phyloP scores from a whole-genome alignment of 1,284 basidiomycete genomes.

The Kwoniella shivajii region DNA sequence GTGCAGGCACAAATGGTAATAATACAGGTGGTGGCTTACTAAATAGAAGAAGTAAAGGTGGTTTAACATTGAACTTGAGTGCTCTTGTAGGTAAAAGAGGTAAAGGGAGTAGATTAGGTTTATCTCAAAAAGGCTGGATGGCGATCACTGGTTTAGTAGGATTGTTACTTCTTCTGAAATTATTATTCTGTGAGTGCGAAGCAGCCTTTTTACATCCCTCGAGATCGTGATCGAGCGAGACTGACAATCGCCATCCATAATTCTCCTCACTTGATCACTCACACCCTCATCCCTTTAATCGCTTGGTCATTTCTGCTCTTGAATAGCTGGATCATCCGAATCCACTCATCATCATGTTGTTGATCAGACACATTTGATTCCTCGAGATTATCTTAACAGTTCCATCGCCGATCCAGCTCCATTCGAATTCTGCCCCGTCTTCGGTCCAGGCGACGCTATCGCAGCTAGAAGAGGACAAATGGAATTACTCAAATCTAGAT shows the following conservation, averaged over 20 bases:
- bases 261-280: neutral
- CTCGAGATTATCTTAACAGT: conserved; percentile 56
- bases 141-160: conserved; percentile 32
- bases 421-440: conserved; percentile 86
- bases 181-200: conserved; percentile 36
- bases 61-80: conserved; percentile 10
- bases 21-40: conserved; percentile 5
- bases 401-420: conserved; percentile 64
- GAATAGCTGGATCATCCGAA: conserved; percentile 63
- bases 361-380: conserved; percentile 47
- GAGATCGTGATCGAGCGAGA: neutral
- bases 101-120: conserved; percentile 15
- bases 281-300: conserved; percentile 50
- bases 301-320: neutral
- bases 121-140: conserved; percentile 39
- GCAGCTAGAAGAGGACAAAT: conserved; percentile 76
- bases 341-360: conserved; percentile 58
- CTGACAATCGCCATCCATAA: neutral
- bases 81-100: conserved; percentile 12
- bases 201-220: neutral
- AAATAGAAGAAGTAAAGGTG: conserved; percentile 4
- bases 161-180: conserved; percentile 37
- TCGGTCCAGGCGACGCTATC: conserved; percentile 77
- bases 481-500: conserved; percentile 70
- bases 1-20: neutral